Base-by-base conservation (phyloP, 192 early-diverging fungal species). In the Jimgerdemannia flammicorona region DNA sequence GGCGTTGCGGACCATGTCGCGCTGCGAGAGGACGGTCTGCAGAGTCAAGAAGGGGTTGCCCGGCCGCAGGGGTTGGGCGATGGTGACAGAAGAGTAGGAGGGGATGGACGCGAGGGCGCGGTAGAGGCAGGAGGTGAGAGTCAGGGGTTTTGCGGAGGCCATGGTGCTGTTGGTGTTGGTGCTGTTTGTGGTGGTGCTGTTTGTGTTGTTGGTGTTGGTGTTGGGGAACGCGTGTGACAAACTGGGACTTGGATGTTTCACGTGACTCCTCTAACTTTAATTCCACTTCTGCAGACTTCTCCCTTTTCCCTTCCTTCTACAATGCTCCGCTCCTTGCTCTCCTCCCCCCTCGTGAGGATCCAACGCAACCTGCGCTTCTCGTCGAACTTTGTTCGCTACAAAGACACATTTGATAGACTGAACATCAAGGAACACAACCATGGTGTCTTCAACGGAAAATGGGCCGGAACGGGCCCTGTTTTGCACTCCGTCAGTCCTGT, bases 381-480 rank as follows among this genome's bases (percentile, higher is more conserved):
- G 14, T 78, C 81, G 10, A 81, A 74, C 3, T 81, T 72, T 41
- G 77, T 75, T 19, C 82, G 82, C 70, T 77, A 88, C 70, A 78
- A 83, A 54, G 76, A 83, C 63, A 78, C 86, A 70, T 84, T 90
- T 80, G 84, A 84, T 54, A 84, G 86, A 73, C 83, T 94, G 49
- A 90, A 87, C 19, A 80, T 94, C 42, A 86, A 89, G 70, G 85
- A 87, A 66, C 73, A 78, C 18, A 94, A 94, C 83, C 86, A 88
- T 72, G 92, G 92, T 74, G 92, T 94, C 39, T 94, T 87, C 82
- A 85, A 94, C 85, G 92, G 92, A 75, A 76, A 84, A 72, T 94
- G 92, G 92, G 84, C 83, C 68, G 92, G 90, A 70, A 87, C 84
- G 69, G 91, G 90, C 40, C 79, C 83, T 39, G 80, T 90, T 6